A percentile compares a stretch with the other conserved stretches of the same genome.
phyloP scores from a whole-genome alignment of 2,329 filamentous ascomycete genomes.

The Monosporascus sp. region DNA sequence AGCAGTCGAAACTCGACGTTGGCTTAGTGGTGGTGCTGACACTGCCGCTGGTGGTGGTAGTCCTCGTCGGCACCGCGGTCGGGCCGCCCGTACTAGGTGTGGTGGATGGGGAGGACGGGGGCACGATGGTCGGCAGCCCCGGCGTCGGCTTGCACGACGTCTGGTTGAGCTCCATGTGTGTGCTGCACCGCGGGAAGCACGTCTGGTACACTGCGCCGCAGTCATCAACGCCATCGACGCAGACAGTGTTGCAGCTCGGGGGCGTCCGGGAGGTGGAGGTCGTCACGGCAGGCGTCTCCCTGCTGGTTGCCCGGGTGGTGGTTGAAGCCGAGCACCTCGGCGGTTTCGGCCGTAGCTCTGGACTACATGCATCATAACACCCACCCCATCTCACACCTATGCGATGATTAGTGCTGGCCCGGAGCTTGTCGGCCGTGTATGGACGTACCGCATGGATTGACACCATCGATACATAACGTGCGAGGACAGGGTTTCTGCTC shows the following conservation, averaged over 20 bases:
- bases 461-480: neutral
- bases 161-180: neutral
- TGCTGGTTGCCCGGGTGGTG: neutral
- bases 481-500: neutral
- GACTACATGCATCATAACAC: neutral
- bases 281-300: neutral
- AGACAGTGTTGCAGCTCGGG: neutral
- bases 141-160: neutral
- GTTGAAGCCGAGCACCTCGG: neutral
- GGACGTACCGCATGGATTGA: neutral
- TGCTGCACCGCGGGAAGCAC: neutral
- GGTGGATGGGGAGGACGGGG: neutral
- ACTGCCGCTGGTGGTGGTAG: neutral
- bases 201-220: neutral
- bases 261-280: neutral
- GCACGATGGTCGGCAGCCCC: neutral
- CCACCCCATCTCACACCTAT: neutral
- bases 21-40: neutral
- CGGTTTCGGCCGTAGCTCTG: neutral
- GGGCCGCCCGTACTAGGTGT: neutral
- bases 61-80: slow-evolving; percentile 1
- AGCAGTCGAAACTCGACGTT: slow-evolving; percentile 10
- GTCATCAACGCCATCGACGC: neutral
- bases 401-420: neutral
- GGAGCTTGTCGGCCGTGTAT: neutral